Base-by-base conservation (phyloP, 2,329 filamentous ascomycete genomes). In the Xylariaceae sp. region DNA sequence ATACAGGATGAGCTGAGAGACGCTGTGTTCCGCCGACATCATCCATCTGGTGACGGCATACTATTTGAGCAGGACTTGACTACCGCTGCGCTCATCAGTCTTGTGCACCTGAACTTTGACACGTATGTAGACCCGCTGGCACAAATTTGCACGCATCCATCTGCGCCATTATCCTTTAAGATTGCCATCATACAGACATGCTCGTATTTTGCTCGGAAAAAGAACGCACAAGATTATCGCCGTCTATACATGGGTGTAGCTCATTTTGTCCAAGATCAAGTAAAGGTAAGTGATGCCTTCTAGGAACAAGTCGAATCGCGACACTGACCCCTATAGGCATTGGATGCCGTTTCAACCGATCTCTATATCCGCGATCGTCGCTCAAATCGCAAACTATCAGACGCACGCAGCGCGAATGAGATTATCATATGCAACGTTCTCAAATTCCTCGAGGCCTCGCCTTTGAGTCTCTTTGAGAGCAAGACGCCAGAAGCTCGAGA, bases 1-100 rank as follows among this genome's bases (percentile, higher is more conserved):
- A 80, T 87, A 9, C 83, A 87, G 59, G 82, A 85, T 58, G 84
- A 87, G 63, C 76, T 87, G 42, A 75, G 77, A 42, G 83, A 86
- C 59, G 81, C 82, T 42, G 77, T 86, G 5, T 86, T 87, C 58
- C 76, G 78, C 48, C 76, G 75, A 32, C 70, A 75, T 41, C 66
- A 73, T 2, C 66, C 73, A 1, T 70, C 71, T 11, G 62, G 71
- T 36, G 77, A 83, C 22, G 66, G 69, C n/a, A 64, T 69, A 19
- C 66, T 72, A 30, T 81, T 85, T 56, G 82, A 85, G 49, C 78
- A 81, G 62, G 77, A 84, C 51, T 73, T 86, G 60, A 82, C 85
- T 68, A 85, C 83, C 14, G 81, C 81, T 35, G 77, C 83, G 3
- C 85, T 87, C 62, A 82, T 87, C 48, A 83, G 80, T 62, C 68